Conservation (phyloP, 2,329 filamentous ascomycete genomes). For the Hymenoscyphus linearis region DNA sequence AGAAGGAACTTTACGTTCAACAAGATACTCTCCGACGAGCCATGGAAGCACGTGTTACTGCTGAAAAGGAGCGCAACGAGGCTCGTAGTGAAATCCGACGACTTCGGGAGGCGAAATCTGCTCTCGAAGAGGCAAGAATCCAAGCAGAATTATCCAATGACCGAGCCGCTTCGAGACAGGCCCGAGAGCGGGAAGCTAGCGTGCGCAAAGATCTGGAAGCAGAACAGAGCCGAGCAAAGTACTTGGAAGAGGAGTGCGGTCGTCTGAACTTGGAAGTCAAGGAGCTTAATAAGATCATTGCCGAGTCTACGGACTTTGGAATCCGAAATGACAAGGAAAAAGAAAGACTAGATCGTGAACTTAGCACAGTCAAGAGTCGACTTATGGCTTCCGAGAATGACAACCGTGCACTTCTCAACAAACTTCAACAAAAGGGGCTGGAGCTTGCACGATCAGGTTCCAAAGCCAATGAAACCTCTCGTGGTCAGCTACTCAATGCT, state of each 20-base stretch:
- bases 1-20: slow-evolving; percentile 95
- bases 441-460: slow-evolving; percentile 91
- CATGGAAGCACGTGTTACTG: slow-evolving; percentile 71
- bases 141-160: slow-evolving; percentile 79
- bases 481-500: slow-evolving; percentile 68
- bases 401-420: slow-evolving; percentile 91
- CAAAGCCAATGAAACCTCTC: slow-evolving; percentile 76
- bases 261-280: slow-evolving; percentile 77
- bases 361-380: slow-evolving; percentile 85
- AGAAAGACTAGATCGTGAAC: slow-evolving; percentile 83
- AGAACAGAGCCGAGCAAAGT: slow-evolving; percentile 68
- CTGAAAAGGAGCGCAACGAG: slow-evolving; percentile 84
- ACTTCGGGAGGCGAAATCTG: slow-evolving; percentile 75
- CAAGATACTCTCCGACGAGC: slow-evolving; percentile 86
- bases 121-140: slow-evolving; percentile 78
- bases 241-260: slow-evolving; percentile 73
- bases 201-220: slow-evolving; percentile 76
- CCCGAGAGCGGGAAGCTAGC: slow-evolving; percentile 73
- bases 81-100: slow-evolving; percentile 79
- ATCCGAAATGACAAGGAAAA: slow-evolving; percentile 90
- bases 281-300: slow-evolving; percentile 78
- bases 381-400: slow-evolving; percentile 92
- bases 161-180: slow-evolving; percentile 69
- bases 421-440: slow-evolving; percentile 93
- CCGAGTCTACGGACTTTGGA: slow-evolving; percentile 84